These are phyloP conservation scores for Brettanomyces nanus DNA, from an alignment of 805 yeast species.

Conservation along the genomic window DNA sequence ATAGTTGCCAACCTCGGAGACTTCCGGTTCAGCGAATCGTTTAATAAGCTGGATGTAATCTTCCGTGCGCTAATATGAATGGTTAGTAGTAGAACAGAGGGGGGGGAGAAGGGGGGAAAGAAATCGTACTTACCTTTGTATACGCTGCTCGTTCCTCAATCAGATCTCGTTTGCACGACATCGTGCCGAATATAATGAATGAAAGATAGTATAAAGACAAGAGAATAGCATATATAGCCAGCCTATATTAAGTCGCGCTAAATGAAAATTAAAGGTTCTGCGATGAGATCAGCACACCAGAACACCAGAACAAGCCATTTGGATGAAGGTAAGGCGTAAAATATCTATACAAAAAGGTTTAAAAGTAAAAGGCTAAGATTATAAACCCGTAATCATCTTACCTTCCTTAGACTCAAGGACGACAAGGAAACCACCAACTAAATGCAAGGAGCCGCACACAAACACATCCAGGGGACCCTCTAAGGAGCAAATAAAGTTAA, in stretches of 20 bases:
- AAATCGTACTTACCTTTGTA: conserved; percentile 17
- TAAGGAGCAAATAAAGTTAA: conserved; percentile 41
- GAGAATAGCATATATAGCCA: too few species aligned
- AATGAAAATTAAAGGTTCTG: too few species aligned
- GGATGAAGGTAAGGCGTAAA: too few species aligned
- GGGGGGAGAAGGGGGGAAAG: neutral
- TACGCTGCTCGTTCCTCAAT: conserved; percentile 25
- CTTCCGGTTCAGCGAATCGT: conserved; percentile 29
- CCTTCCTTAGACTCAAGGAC: conserved; percentile 51
- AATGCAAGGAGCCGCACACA: conserved; percentile 89
- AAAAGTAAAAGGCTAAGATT: too few species aligned
- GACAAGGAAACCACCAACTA: conserved; percentile 89
- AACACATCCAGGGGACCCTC: conserved; percentile 58
- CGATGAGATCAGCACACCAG: too few species aligned
- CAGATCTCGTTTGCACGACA: conserved; percentile 17
- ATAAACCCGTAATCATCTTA: conserved; percentile 3
- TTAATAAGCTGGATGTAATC: conserved; percentile 32
- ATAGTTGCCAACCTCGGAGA: conserved; percentile 75
- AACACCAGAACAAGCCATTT: too few species aligned
- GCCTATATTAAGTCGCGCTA: too few species aligned
- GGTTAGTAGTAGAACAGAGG: neutral
- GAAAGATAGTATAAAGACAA: neutral
- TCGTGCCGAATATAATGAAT: neutral
- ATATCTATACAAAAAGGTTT: too few species aligned
- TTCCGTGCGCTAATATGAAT: conserved; percentile 20